Evolutionary conservation across 148 eudicot genomes (phyloP).

Genomic region (Fagopyrum homotropicum): DNA sequence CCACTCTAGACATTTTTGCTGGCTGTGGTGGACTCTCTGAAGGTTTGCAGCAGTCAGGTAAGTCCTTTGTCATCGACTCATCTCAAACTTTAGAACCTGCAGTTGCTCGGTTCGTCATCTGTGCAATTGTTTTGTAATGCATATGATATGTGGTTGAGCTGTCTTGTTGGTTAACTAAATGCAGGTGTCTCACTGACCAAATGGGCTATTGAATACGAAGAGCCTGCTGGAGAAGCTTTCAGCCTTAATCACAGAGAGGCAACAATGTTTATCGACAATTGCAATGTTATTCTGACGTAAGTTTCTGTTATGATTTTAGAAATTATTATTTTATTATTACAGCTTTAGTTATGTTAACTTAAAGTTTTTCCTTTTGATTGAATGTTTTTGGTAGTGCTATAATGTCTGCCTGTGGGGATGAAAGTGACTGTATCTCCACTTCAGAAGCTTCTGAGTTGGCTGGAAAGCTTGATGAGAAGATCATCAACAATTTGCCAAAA

Average conservation of each 20-base stretch:
- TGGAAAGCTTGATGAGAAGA: conserved; percentile 49
- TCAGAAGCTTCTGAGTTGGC: conserved; percentile 76
- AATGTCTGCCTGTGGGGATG: conserved; percentile 75
- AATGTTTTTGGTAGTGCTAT: conserved; percentile 45
- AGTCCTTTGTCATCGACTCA: conserved; percentile 6
- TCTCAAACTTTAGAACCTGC: background rate
- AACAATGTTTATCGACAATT: conserved; percentile 61
- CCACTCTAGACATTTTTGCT: conserved; percentile 92
- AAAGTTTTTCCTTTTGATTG: background rate
- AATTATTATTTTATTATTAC: too few relatives aligned
- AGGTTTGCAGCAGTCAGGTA: conserved; percentile 86
- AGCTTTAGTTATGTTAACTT: background rate
- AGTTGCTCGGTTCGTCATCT: background rate
- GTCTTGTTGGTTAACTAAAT: conserved; percentile 1
- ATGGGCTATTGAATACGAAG: conserved; percentile 99
- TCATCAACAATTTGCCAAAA: conserved; percentile 49
- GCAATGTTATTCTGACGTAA: conserved; percentile 91
- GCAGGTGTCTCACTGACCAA: conserved; percentile 78
- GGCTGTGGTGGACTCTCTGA: conserved; percentile 99
- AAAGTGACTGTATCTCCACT: conserved; percentile 74
- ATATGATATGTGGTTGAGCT: conserved; percentile 4
- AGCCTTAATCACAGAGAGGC: conserved; percentile 81
- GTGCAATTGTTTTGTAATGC: background rate
- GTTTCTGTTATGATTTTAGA: background rate
- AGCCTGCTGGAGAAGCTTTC: conserved; percentile 94